Conservation (phyloP, 108 stramenopile species). For the Craspedostauros australis region DNA sequence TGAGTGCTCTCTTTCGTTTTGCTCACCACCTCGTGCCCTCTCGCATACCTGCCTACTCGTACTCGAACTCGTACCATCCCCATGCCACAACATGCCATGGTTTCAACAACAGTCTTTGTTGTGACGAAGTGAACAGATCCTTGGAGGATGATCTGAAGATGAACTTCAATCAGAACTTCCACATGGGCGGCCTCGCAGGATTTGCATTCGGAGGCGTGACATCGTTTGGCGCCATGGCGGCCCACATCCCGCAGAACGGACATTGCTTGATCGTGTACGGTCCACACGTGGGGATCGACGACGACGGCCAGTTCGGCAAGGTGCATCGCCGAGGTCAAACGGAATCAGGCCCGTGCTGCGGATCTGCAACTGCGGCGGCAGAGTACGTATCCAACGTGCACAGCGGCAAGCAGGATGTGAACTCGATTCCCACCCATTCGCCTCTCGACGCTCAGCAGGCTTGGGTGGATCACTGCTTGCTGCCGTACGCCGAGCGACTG, state of each 20-base stretch:
- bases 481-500: conserved; percentile 43
- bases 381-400: conserved; percentile 26
- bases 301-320: conserved; percentile 47
- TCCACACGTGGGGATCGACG: conserved; percentile 64
- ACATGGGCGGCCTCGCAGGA: too few relatives aligned
- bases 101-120: too few relatives aligned
- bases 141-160: too few relatives aligned
- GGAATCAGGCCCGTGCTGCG: conserved; percentile 53
- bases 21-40: too few relatives aligned
- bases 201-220: conserved; percentile 56
- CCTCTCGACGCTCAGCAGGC: conserved; percentile 47
- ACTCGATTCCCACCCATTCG: conserved; percentile 20
- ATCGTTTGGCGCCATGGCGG: conserved; percentile 57
- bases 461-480: conserved; percentile 37
- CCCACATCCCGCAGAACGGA: conserved; percentile 63
- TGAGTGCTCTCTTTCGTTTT: too few relatives aligned
- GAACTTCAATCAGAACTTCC: too few relatives aligned
- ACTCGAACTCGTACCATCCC: too few relatives aligned
- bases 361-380: conserved; percentile 52
- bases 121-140: too few relatives aligned
- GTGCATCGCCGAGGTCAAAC: conserved; percentile 51
- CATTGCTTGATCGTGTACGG: conserved; percentile 51
- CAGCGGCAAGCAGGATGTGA: conserved; percentile 19
- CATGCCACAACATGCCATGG: too few relatives aligned
- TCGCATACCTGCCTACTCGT: too few relatives aligned